Conservation (phyloP, 352 stramenopile genomes). For the Pythium chondricola region DNA sequence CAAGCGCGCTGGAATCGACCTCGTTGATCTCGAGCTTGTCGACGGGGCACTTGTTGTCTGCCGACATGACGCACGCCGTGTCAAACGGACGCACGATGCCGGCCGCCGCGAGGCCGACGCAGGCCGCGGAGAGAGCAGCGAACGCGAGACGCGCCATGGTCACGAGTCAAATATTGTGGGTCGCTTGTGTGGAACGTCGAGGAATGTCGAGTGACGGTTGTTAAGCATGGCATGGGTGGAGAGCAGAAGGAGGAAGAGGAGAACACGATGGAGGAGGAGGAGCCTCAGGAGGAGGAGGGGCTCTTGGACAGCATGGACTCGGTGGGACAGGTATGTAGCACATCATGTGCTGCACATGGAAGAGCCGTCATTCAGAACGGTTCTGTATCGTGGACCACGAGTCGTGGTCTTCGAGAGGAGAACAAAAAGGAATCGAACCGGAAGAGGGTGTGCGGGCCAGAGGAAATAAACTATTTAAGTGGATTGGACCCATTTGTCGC, state of each 20-base stretch:
- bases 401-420: no score
- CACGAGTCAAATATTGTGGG: neutral
- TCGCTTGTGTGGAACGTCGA: neutral
- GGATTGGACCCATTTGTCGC: no score
- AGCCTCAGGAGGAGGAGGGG: neutral
- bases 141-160: constrained; percentile 13
- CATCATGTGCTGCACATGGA: no score
- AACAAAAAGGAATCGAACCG: no score
- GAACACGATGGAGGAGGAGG: neutral
- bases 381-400: no score
- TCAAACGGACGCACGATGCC: constrained; percentile 27
- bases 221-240: no score
- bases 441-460: no score
- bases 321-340: no score
- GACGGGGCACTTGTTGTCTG: constrained; percentile 38
- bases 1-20: constrained; percentile 41
- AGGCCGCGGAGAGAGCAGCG: constrained; percentile 6
- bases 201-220: neutral
- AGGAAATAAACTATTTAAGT: no score
- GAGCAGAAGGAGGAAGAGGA: no score
- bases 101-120: neutral
- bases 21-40: constrained; percentile 40
- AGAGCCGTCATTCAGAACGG: no score
- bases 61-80: constrained; percentile 46
- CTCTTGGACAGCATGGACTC: neutral